phyloP scores from a whole-genome alignment of 2,329 filamentous ascomycete genomes.

The Pezicula rhizophila region DNA sequence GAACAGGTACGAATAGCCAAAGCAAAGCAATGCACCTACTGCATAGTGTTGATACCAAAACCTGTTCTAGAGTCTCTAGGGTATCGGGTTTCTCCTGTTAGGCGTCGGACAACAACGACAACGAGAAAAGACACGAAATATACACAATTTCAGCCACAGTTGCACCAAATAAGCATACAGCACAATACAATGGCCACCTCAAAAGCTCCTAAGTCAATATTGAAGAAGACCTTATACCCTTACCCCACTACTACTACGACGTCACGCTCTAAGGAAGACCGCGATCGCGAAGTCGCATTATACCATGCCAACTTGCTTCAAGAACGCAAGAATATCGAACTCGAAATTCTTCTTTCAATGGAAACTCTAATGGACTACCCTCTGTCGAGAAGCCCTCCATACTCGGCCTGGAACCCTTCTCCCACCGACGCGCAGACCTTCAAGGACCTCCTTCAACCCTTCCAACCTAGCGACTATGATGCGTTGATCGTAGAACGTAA shows the following conservation, averaged over 20 bases:
- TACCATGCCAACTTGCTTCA: slow-evolving; percentile 80
- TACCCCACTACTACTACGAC: slow-evolving; percentile 32
- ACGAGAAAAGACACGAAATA: no score
- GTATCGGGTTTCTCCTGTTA: no score
- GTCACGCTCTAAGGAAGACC: slow-evolving; percentile 37
- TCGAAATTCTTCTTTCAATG: slow-evolving; percentile 67
- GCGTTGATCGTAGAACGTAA: slow-evolving; percentile 85
- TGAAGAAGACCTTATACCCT: slow-evolving; percentile 49
- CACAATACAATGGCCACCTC: slow-evolving; percentile 19
- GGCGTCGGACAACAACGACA: no score
- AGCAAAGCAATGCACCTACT: no score
- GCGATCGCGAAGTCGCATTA: slow-evolving; percentile 60
- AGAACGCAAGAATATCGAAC: slow-evolving; percentile 72
- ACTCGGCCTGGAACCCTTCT: slow-evolving; percentile 46
- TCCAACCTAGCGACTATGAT: slow-evolving; percentile 86
- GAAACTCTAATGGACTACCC: slow-evolving; percentile 42
- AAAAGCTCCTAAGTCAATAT: slow-evolving; percentile 44
- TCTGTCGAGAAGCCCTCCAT: slow-evolving; percentile 38
- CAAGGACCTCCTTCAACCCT: slow-evolving; percentile 59
- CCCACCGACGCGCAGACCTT: slow-evolving; percentile 59
- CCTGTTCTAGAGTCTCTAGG: no score
- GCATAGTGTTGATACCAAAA: no score
- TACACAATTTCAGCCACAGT: neutral
- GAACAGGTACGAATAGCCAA: no score
- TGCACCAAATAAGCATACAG: no score